Evolutionary conservation across 2,329 filamentous ascomycete genomes (phyloP).

Genomic region (Dothidotthia symphoricarpi): DNA sequence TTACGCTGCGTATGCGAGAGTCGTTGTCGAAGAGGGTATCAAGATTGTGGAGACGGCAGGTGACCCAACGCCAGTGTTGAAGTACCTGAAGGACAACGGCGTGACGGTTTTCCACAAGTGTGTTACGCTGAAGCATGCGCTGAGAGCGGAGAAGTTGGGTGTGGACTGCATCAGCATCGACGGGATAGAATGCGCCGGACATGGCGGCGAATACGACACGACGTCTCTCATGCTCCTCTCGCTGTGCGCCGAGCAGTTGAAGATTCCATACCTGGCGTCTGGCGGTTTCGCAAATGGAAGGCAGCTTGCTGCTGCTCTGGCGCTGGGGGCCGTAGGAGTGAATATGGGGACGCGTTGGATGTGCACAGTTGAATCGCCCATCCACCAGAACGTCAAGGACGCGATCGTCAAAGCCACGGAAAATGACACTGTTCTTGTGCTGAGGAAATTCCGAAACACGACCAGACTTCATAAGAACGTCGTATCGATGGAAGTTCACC

Average conservation of each 20-base stretch:
- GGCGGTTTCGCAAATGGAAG: constrained; percentile 30
- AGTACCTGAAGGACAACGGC: constrained; percentile 27
- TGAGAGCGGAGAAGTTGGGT: constrained; percentile 25
- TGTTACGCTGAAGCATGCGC: constrained; percentile 26
- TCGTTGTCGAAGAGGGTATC: constrained; percentile 28
- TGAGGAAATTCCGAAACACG: constrained; percentile 30
- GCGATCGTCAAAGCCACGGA: constrained; percentile 26
- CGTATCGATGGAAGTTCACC: constrained; percentile 21
- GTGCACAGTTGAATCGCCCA: constrained; percentile 27
- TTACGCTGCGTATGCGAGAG: constrained; percentile 25
- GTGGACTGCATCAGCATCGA: constrained; percentile 29
- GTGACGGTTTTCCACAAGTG: constrained; percentile 30
- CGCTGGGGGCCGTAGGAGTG: constrained; percentile 25
- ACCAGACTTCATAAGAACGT: constrained; percentile 28
- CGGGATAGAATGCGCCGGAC: constrained; percentile 35
- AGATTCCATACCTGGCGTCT: constrained; percentile 28
- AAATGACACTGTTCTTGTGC: constrained; percentile 25
- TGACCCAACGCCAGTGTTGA: constrained; percentile 25
- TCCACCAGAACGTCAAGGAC: constrained; percentile 28
- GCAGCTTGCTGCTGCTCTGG: constrained; percentile 26
- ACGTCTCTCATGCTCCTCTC: constrained; percentile 50
- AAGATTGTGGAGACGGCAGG: constrained; percentile 30
- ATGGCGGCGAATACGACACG: constrained; percentile 55
- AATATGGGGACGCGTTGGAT: constrained; percentile 35
- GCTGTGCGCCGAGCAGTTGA: constrained; percentile 25